Evolutionary conservation across 2,329 filamentous ascomycete genomes (phyloP).

Genomic region (Trichoderma citrinoviride): DNA sequence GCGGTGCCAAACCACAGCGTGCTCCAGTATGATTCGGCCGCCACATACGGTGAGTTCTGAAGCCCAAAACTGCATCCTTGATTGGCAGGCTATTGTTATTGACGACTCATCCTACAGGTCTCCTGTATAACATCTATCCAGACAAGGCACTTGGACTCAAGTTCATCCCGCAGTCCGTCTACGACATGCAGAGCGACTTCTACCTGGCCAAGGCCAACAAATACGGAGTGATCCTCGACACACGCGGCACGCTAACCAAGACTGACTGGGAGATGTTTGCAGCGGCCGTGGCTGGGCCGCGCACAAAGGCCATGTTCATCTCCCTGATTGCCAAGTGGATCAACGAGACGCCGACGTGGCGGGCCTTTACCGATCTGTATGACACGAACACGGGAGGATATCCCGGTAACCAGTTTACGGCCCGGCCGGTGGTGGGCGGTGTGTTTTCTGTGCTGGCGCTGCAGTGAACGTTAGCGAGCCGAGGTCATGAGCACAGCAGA

Average conservation of each 20-base stretch:
- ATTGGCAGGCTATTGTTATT: neutral
- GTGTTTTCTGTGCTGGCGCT: constrained; percentile 77
- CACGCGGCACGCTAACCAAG: constrained; percentile 78
- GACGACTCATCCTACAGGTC: constrained; percentile 17
- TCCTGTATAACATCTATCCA: constrained; percentile 78
- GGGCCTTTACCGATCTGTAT: constrained; percentile 75
- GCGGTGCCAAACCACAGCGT: constrained; percentile 65
- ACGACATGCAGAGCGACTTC: constrained; percentile 73
- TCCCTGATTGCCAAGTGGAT: constrained; percentile 70
- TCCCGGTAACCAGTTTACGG: constrained; percentile 64
- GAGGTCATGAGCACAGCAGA: constrained; percentile 8
- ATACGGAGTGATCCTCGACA: constrained; percentile 82
- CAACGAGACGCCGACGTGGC: constrained; percentile 67
- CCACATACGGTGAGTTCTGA: constrained; percentile 41
- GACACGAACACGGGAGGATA: constrained; percentile 68
- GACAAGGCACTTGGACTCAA: constrained; percentile 75
- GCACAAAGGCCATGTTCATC: constrained; percentile 64
- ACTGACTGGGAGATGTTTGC: constrained; percentile 85
- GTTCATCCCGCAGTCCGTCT: constrained; percentile 71
- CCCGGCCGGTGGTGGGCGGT: constrained; percentile 75
- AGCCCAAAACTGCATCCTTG: neutral
- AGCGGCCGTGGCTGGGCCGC: constrained; percentile 66
- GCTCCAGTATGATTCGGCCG: constrained; percentile 68
- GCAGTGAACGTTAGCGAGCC: constrained; percentile 6
- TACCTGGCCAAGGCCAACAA: constrained; percentile 69